Evolutionary conservation across 345 rosid genomes (phyloP), one percentile per base, ranked within the genome.

Genomic region (Carallia pectinifolia): DNA sequence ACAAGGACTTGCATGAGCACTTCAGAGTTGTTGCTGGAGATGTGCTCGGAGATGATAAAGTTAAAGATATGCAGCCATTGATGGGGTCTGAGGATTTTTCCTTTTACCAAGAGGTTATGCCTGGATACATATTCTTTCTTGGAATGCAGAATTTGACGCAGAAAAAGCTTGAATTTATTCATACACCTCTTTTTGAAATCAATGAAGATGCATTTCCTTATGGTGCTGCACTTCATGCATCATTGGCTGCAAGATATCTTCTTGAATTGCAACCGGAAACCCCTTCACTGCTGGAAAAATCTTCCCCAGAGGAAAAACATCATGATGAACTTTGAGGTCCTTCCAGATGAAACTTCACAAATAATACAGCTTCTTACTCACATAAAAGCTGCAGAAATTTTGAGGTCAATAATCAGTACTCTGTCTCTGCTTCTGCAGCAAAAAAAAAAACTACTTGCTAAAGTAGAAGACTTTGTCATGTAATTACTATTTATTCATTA

Each of bases 21-120:
- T 90, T 91, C 84, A 63, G 47, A 71, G 76, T 69, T 44, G 82
- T 89, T 37, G 90, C 95, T 0, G 79, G 82, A 8, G 90, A 85
- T 62, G 33, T 91, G 88, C 85, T 94, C 13, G 98, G 97, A 18
- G 37, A 0, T 29, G 63, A 76, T 59, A 90, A 86, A 66, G 75
- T 87, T 18, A 71, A 74, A 5, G 83, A 74, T 44, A 87, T 86
- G 90, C 81, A 85, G 62, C 96, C 90, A 8, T 7, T 86, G 76
- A 95, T 89, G 97, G 97, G 97, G 62, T 79, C 97, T 13, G 99
- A 95, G 74, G 98, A 91, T 73, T 95, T 95, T 78, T 65, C 96
- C 0, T 95, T 91, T 75, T 95, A 89, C 77, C 96, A 88, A 76
- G 92, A 95, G 80, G 50, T 54, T 18, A 65, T 86, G 7, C 93